Conservation (phyloP, 495 filamentous ascomycete genomes). For the Penicillium pulvis region DNA sequence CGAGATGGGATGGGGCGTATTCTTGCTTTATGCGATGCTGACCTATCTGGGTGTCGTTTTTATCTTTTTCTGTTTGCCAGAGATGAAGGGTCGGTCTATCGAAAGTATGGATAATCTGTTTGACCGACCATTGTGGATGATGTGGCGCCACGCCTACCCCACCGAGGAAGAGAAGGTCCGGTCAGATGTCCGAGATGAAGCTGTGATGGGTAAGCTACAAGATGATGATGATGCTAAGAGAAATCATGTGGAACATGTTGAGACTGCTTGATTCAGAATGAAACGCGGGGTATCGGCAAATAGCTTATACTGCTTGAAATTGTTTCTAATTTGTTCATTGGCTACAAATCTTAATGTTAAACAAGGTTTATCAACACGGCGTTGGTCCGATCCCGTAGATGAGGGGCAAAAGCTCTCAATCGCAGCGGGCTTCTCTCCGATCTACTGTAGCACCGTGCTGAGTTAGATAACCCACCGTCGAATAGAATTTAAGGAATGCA, state of each 20-base stretch:
- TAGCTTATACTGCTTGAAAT: background rate
- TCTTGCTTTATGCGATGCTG: constrained; percentile 29
- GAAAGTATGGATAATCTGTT: constrained; percentile 42
- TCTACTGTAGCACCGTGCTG: too few relatives aligned
- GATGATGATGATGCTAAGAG: constrained; percentile 15
- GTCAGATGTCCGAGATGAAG: constrained; percentile 22
- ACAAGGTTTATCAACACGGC: background rate
- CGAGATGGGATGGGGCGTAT: constrained; percentile 32
- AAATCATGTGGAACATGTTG: constrained; percentile 18
- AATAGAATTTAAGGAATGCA: too few relatives aligned
- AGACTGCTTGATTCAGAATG: constrained; percentile 10
- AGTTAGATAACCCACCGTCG: too few relatives aligned
- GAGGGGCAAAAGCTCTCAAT: background rate
- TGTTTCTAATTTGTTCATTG: too few relatives aligned
- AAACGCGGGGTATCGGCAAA: background rate
- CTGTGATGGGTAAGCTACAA: constrained; percentile 16
- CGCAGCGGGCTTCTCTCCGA: constrained; percentile 19
- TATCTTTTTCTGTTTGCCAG: constrained; percentile 33
- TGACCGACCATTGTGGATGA: constrained; percentile 33
- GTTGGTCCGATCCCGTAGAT: background rate
- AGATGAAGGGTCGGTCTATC: constrained; percentile 35
- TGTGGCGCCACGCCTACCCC: constrained; percentile 35
- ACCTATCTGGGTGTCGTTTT: constrained; percentile 32
- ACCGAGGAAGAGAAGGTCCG: constrained; percentile 27
- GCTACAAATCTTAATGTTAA: too few relatives aligned